Base-by-base conservation (phyloP, 441 rosid species). In the Erysimum cheiri region DNA sequence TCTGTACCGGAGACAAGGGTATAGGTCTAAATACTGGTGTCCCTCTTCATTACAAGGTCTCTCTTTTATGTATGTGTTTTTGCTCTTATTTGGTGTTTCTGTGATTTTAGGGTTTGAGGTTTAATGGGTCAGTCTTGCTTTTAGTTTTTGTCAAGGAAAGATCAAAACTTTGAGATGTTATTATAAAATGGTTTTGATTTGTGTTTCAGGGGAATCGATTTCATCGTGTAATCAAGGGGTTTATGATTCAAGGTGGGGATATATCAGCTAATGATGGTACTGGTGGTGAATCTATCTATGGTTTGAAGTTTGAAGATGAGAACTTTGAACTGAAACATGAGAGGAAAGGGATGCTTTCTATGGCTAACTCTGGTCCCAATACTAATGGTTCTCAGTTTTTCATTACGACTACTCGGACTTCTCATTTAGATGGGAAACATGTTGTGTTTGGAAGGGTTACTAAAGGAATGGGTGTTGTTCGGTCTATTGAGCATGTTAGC, bases 201-300 rank as follows among this genome's bases (percentile, higher is more conserved):
- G n/a, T n/a, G n/a, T n/a, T n/a, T 47, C 78, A 92, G 99, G 99
- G 97, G 61, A 85, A 81, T 44, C 74, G 88, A 13, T 86, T 95
- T 72, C 99, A 90, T 73, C 97, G 93, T 48, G 82, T 89, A 19
- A 83, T 92, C 67, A 95, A 87, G 80, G 89, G 96, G 56, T 92
- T 88, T 80, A 88, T 95, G 97, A 84, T 87, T 37, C 99, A 95
- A 85, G 97, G 98, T 29, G 99, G 98, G 73, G 99, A 92, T 47
- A 86, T 90, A 67, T 86, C 98, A 44, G 90, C 98, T 0, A 86
- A 91, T 14, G 85, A 95, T 85, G 98, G 98, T 12, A 88, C 90
- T 5, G 98, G 99, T 17, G 99, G 97, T 64, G 99, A 95, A 76
- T 90, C 98, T 0, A 86, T 92, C 54, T 90, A 92, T 19, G 97